phyloP scores from a whole-genome alignment of 1,139 yeast species.

The Debaryomycetaceae sp. region DNA sequence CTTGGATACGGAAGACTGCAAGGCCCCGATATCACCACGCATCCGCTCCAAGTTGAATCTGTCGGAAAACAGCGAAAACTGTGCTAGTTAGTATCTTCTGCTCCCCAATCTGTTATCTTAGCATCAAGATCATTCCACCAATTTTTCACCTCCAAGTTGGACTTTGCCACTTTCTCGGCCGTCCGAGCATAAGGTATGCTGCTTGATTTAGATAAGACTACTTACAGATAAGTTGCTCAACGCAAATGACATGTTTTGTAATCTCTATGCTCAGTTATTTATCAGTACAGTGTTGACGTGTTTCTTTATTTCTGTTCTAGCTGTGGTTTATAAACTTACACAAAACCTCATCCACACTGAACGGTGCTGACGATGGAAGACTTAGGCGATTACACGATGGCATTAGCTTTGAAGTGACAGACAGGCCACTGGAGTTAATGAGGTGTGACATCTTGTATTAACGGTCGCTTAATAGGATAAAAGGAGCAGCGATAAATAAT shows the following conservation, averaged over 20 bases:
- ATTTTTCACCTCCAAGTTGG: too few relatives aligned
- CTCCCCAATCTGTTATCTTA: too few relatives aligned
- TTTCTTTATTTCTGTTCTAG: background rate
- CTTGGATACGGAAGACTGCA: constrained; percentile 66
- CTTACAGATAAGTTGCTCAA: constrained; percentile 13
- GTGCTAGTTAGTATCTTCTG: constrained; percentile 12
- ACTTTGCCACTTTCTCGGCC: too few relatives aligned
- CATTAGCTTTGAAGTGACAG: too few relatives aligned
- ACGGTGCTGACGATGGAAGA: too few relatives aligned
- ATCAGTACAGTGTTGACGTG: constrained; percentile 7
- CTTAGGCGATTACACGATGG: too few relatives aligned
- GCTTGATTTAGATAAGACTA: background rate
- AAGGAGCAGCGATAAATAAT: too few relatives aligned
- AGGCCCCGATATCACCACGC: constrained; percentile 32
- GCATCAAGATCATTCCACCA: too few relatives aligned
- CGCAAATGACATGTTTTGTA: constrained; percentile 10
- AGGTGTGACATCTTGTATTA: too few relatives aligned
- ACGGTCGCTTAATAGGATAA: too few relatives aligned
- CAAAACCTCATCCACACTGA: background rate
- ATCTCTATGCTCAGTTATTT: background rate
- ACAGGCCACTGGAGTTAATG: too few relatives aligned
- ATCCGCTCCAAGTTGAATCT: constrained; percentile 51
- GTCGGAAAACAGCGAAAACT: constrained; percentile 45
- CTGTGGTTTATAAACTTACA: background rate
- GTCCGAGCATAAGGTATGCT: too few relatives aligned